Evolutionary conservation across 164 flowering plant species (phyloP), one percentile per base, ranked within the genome.

Genomic region (Protea cynaroides): DNA sequence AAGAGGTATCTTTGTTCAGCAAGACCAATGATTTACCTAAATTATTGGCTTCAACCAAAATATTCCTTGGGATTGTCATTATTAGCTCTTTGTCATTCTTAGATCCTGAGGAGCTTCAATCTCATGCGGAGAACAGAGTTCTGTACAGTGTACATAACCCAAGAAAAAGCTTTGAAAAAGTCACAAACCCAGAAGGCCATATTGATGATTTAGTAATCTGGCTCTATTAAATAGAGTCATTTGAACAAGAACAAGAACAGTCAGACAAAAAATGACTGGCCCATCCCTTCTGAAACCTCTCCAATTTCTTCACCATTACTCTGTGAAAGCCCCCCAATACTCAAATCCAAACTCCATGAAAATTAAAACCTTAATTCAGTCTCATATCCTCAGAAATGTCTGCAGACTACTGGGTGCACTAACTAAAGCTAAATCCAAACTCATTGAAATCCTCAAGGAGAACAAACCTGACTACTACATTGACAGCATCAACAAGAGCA

Each of bases 361-460:
- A 73, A 68, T 86, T 71, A 93, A 87, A 73, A 75, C 84, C 76
- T 65, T 86, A 50, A 63, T 87, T 40, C 85, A 85, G 64, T 82
- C 86, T 49, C 85, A 83, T 73, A 58, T 90, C 46, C 61, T 83
- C 68, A 77, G 83, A 7, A 90, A 81, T 58, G 29, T 87, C 24
- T 74, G 77, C 56, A 85, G 81, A 24, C 25, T 79, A 25, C 59
- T 79, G 10, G 77, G 84, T 7, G 80, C 84, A 8, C 67, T 90
- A 19, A 63, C 87, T 43, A 83, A 76, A 65, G 86, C 88, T 6
- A 82, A 81, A 65, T 76, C 90, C 66, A 53, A 83, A 46, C 54
- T 89, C 67, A 25, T 77, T 25, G 66, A 76, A 37, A 66, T 77
- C 23, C 66, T 87, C 38, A 75, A 71, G 56, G 79, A 79, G 60